Evolutionary conservation across 306 rosid species (phyloP).

Genomic region (Cicer judaicum): DNA sequence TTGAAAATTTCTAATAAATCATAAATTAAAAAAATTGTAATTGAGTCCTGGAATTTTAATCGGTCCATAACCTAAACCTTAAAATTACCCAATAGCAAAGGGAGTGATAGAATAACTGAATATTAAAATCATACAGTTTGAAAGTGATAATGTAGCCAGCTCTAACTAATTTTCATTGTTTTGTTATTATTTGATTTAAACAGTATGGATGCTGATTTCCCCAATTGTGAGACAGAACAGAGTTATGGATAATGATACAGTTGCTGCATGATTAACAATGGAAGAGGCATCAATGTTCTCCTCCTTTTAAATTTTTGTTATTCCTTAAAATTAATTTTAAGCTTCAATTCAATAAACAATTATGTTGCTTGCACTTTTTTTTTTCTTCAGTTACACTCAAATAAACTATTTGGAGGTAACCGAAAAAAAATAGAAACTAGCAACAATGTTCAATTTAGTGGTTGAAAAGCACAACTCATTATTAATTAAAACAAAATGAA

Average conservation of each 20-base stretch:
- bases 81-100: background rate
- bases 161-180: background rate
- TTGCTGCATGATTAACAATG: constrained; percentile 47
- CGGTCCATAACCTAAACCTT: no score
- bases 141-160: background rate
- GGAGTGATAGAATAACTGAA: background rate
- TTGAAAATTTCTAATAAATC: no score
- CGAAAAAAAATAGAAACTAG: no score
- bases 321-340: constrained; percentile 4
- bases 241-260: constrained; percentile 53
- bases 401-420: no score
- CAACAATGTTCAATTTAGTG: background rate
- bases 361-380: no score
- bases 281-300: constrained; percentile 10
- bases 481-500: background rate
- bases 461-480: constrained; percentile 12
- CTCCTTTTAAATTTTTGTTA: background rate
- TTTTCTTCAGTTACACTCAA: no score
- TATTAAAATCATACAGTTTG: background rate
- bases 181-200: constrained; percentile 32
- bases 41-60: no score
- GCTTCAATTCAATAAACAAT: background rate
- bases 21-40: no score
- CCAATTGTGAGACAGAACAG: constrained; percentile 62
- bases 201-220: constrained; percentile 89